Base-by-base conservation (phyloP, 192 early-diverging fungal genomes). In the Mortierella hygrophila region DNA sequence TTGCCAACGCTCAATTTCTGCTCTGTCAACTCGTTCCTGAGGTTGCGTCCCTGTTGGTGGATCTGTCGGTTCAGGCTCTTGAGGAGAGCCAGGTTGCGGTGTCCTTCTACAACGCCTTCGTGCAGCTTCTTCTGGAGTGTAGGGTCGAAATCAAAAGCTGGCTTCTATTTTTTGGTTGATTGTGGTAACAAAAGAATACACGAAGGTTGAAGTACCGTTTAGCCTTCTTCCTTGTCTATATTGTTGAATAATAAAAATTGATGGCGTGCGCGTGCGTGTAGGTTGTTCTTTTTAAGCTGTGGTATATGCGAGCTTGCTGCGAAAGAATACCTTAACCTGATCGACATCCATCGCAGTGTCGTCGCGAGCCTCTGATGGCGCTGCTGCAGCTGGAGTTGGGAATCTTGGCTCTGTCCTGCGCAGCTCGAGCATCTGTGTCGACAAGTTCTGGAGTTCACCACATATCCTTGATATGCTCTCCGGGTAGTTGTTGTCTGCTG, bases 11-110 rank as follows among this genome's bases (percentile, higher is more conserved):
- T 75, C 11, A 77, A 40, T 6, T 86, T 86, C 68, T 86, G 83
- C 13, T 86, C 83, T 23, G 75, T 76, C 20, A 86, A 54, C 40
- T 80, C 83, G 47, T 86, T 86, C 5, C 75, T 40, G 20, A 86
- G 75, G n/a, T 74, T 55, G 20, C 79, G 83, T 49, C 80, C 83
- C 3, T 86, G 73, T 11, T 80, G 79, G 46, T 73, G 68, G 3
- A 80, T 68, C 3, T 86, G 49, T 16, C 83, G 83, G 63, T 86
- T 86, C 68, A 80, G 6, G 18, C 15, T 72, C 79, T 86, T 86
- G 69, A 86, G 78, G 6, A 63, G 26, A 10, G 77, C 73, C 9
- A 86, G 54, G 18, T 80, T 57, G 10, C 32, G 47, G 7, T 37
- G 70, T 49, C 76, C 76, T 65, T 72, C 8, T 7, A 52, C 13